Evolutionary conservation across 2,329 filamentous ascomycete species (phyloP), one percentile per base, ranked within the genome.

Genomic region (Microcyclospora tardicrescens): DNA sequence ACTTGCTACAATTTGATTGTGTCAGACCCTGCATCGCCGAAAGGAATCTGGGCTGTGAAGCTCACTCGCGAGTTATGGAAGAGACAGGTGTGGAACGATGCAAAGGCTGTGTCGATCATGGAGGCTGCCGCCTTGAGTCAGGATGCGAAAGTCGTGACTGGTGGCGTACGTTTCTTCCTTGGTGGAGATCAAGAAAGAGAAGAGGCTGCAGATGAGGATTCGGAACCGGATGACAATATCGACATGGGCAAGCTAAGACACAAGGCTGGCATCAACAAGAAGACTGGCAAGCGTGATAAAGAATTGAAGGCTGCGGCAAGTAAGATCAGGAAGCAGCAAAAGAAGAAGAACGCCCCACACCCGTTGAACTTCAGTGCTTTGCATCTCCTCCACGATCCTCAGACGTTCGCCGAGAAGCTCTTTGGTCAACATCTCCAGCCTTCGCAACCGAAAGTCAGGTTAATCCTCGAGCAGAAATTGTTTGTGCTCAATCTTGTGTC

Each of bases 71-170:
- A 98, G 65, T 68, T 98, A 55, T 98, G 91, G 91, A 93, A 87
- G 63, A 75, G 89, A 34, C 87, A 95, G 52, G 79, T 96, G 46
- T 98, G 91, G 91, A 85, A 83, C 9, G 91, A 98, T 54, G 76
- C 86, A 2, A 91, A 87, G 59, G 79, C 89, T 0, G 91, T 96
- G n/a, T 86, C 94, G 54, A 84, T 96, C 48, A 96, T 98, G 87
- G 93, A 93, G 63, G 83, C 94, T 62, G 86, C 89, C 0, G 79
- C 81, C 39, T 65, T 98, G 40, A 78, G 84, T 3, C 81, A 94
- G 37, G 93, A 95, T 51, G 84, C 93, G 52, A 98, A 98, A 64
- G 86, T 96, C 3, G 76, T 91, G 16, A 69, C 82, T 5, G 84
- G 86, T 12, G 87, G 84, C 33, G 84, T 93, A 11, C 76, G 85